Base-by-base conservation (phyloP, 1,284 basidiomycete species). In the Rhizoctonia solani region DNA sequence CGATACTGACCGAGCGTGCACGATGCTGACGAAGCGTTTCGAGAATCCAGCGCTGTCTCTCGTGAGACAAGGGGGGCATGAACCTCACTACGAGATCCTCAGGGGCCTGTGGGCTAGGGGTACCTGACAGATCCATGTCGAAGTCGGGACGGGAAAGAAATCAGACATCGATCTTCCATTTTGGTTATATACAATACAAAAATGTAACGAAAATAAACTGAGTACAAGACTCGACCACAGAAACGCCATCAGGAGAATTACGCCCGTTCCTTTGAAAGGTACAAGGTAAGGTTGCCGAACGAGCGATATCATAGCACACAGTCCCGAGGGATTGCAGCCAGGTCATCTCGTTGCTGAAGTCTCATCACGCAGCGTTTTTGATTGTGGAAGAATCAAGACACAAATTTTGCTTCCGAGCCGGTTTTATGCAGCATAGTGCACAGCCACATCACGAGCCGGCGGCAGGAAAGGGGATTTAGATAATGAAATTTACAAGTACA, bases 281-380 rank as follows among this genome's bases (percentile, higher is more conserved):
- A 63, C 59, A 63, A 63, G 59, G 59, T 63, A 63, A 53, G 49
- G 56, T n/a, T 63, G 59, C 59, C 59, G 59, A 63, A 63, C 59
- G 59, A 63, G 59, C 59, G 59, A 63, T 63, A 63, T 52, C 59
- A 63, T 50, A 53, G 47, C 59, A 9, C 19, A 25, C 59, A 63
- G 5, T 6, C 59, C 59, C 59, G 25, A 53, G 49, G 34, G 59
- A 23, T 11, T 53, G 59, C 49, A 37, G 59, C 34, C 59, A 61
- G n/a, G 32, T 63, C 59, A 63, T 63, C 30, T 63, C 59, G 59
- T 63, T 63, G 59, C 59, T 63, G 19, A 53, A 25, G 56, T 27
- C 58, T 63, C 59, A 53, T 63, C 59, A 63, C 59, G 59, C 59
- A 63, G 59, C 59, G 59, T 37, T 61, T 63, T 63, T 63, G 59